Evolutionary conservation across 768 basidiomycete genomes (phyloP).

Genomic region (Boletus bicolor): DNA sequence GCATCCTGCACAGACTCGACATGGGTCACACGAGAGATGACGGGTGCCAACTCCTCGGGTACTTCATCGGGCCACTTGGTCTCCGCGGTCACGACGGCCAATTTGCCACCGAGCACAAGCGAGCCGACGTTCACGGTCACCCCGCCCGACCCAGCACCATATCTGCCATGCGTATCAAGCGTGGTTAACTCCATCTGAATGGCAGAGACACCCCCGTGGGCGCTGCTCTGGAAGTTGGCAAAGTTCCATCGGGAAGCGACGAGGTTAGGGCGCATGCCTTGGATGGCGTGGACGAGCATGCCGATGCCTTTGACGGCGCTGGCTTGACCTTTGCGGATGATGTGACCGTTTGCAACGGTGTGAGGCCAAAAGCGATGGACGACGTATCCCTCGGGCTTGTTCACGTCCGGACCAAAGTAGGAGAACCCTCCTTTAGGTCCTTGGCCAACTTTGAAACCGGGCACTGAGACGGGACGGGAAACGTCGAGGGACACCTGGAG

Average conservation of each 20-base stretch:
- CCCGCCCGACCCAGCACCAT: constrained; percentile 76
- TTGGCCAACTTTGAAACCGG: constrained; percentile 90
- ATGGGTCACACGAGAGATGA: constrained; percentile 68
- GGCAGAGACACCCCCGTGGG: constrained; percentile 74
- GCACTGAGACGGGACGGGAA: constrained; percentile 60
- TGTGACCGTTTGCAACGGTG: constrained; percentile 55
- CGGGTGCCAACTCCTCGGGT: constrained; percentile 41
- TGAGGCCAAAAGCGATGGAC: constrained; percentile 91
- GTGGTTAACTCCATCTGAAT: constrained; percentile 97
- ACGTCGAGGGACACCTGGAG: constrained; percentile 78
- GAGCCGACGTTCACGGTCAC: constrained; percentile 85
- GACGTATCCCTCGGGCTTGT: constrained; percentile 78
- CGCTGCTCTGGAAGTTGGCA: constrained; percentile 78
- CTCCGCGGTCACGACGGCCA: constrained; percentile 75
- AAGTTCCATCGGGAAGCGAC: constrained; percentile 97
- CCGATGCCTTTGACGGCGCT: constrained; percentile 58
- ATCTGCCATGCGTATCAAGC: constrained; percentile 69
- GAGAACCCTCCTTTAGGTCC: constrained; percentile 87
- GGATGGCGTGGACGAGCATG: constrained; percentile 94
- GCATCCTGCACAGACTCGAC: constrained; percentile 57
- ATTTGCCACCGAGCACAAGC: constrained; percentile 75
- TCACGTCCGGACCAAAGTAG: constrained; percentile 72
- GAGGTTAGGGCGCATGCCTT: constrained; percentile 95
- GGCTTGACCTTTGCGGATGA: constrained; percentile 66
- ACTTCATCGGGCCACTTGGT: constrained; percentile 71